Conservation (phyloP, 768 basidiomycete genomes). For the Suillus subalutaceus region DNA sequence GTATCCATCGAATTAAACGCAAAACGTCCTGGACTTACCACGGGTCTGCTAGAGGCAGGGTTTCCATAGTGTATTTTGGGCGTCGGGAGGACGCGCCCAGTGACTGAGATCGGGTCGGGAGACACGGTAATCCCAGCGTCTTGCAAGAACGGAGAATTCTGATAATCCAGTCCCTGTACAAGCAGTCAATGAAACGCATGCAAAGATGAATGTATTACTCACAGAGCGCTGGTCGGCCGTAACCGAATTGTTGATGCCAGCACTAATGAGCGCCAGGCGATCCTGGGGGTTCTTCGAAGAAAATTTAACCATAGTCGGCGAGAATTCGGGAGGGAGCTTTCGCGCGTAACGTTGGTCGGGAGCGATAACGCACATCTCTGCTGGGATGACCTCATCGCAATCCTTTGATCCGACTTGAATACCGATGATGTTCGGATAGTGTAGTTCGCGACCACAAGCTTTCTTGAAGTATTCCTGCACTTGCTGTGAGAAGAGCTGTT, state of each 20-base stretch:
- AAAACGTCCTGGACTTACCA: constrained; percentile 1
- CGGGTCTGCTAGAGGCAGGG: background rate
- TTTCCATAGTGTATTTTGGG: constrained; percentile 36
- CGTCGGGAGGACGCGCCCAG: constrained; percentile 38
- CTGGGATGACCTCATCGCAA: constrained; percentile 46
- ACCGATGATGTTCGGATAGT: constrained; percentile 42
- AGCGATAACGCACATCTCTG: constrained; percentile 49
- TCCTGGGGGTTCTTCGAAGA: constrained; percentile 48
- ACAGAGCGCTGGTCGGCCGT: constrained; percentile 23
- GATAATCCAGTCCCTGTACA: constrained; percentile 39
- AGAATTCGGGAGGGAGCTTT: constrained; percentile 43
- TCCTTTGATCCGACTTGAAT: constrained; percentile 32
- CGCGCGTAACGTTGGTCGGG: constrained; percentile 53
- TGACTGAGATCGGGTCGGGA: constrained; percentile 31
- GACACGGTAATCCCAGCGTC: constrained; percentile 45
- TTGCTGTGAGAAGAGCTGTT: constrained; percentile 5
- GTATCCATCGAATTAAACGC: no score
- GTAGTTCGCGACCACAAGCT: constrained; percentile 36
- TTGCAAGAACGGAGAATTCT: constrained; percentile 42
- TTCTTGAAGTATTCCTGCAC: constrained; percentile 44
- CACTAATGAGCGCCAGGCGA: constrained; percentile 42
- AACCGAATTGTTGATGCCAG: constrained; percentile 23
- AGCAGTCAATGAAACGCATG: constrained; percentile 1
- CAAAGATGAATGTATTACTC: constrained; percentile 2
- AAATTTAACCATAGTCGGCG: constrained; percentile 47